Conservation (phyloP, 1,284 basidiomycete genomes). For the Apiotrichum montevideense region DNA sequence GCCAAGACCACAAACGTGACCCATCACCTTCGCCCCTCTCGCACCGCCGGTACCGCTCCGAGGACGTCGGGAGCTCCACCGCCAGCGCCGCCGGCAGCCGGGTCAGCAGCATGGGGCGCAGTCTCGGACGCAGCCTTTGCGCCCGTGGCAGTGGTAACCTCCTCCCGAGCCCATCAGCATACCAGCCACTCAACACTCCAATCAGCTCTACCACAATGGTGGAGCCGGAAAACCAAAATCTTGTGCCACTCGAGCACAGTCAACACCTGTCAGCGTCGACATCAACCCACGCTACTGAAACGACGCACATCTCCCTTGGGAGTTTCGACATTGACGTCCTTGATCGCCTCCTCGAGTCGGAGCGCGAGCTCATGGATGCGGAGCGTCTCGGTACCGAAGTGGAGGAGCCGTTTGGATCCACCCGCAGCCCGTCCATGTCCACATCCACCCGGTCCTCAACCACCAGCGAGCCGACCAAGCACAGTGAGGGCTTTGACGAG, state of each 20-base stretch:
- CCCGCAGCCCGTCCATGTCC: background rate
- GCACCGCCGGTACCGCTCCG: background rate
- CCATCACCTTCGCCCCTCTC: background rate
- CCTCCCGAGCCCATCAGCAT: background rate
- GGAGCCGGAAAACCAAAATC: no score
- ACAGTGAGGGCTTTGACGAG: background rate
- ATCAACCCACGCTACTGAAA: background rate
- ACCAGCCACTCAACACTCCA: background rate
- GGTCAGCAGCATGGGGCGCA: background rate
- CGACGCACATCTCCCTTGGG: background rate
- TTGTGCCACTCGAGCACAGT: no score
- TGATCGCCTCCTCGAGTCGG: background rate
- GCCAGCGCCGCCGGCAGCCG: background rate
- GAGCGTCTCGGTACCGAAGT: background rate
- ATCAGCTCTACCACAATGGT: background rate
- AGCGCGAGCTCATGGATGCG: background rate
- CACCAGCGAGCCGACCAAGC: background rate
- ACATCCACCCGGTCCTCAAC: background rate
- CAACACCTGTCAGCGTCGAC: no score
- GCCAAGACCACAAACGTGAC: background rate
- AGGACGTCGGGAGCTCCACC: background rate
- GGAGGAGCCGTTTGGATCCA: no score
- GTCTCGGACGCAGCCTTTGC: no score
- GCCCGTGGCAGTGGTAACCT: background rate
- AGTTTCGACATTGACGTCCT: background rate